Evolutionary conservation across 495 filamentous ascomycete genomes (phyloP), one percentile per base, ranked within the genome.

Genomic region (Jackrogersella minutella): DNA sequence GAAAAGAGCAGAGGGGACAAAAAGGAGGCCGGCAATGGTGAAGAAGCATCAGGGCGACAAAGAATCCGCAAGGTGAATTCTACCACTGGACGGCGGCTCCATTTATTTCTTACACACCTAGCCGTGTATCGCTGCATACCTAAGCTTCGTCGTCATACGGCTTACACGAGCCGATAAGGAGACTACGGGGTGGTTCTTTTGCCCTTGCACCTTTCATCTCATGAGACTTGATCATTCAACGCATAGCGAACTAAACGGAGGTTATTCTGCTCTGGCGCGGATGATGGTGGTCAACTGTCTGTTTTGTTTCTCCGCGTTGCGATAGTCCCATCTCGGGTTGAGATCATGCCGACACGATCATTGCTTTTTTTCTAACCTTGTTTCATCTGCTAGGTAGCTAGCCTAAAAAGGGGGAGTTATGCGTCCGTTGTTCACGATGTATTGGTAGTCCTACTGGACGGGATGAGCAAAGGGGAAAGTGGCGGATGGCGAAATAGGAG

Each of bases 301-400:
- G 16, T 54, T 57, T 55, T 56, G 9, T 31, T 57, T 46, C 50
- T 24, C 34, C 26, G 28, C 11, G 28, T 54, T 58, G 39, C 39
- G 44, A 44, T 36, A 37, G 46, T 31, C 62, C 46, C 46, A 21
- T 49, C 58, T 43, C 17, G 41, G 58, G 58, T 41, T 31, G 46
- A 53, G 44, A 44, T 59, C 36, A 68, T 40, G 65, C 41, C 59
- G 59, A 59, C 59, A 68, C 53, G 65, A 68, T 59, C 46, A 58
- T 59, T 68, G 54, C 24, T 58, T 62, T 63, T 34, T 14, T 37
- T 39, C n/a, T 31, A 50, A 11, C 26, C 34, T 62, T 36, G 56
- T 62, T 53, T 19, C 5, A 49, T 22, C 14, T 53, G n/a, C n/a
- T n/a, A n/a, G n/a, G 53, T 57, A 67, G 51, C 64, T 68, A 36